Percentiles rank a stretch among this genome's conserved stretches.
These are phyloP conservation scores for Umbelopsis sp. DNA, from an alignment of 192 early-diverging fungal species.

Conservation along the genomic window DNA sequence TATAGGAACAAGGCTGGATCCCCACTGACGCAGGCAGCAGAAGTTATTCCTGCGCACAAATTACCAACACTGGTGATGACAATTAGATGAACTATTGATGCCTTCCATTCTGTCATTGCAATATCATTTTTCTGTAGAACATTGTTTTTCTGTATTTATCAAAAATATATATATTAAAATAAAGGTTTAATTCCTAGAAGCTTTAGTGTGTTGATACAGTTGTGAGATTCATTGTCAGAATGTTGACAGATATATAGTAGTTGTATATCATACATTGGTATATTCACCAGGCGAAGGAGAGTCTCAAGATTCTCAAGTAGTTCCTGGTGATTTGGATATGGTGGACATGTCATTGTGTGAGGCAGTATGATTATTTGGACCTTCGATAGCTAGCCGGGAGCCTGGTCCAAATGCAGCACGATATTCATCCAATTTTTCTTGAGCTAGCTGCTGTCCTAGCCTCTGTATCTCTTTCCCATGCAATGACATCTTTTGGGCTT, in stretches of 20 bases:
- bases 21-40: slow-evolving; percentile 53
- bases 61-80: neutral
- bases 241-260: neutral
- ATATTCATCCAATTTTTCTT: slow-evolving; percentile 42
- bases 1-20: slow-evolving; percentile 62
- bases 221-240: too few species aligned
- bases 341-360: neutral
- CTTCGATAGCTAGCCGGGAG: slow-evolving; percentile 1
- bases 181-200: too few species aligned
- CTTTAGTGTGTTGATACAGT: too few species aligned
- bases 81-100: neutral
- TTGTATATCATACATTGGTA: slow-evolving; percentile 12
- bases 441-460: slow-evolving; percentile 35
- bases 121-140: neutral
- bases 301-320: neutral
- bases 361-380: neutral
- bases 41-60: slow-evolving; percentile 9
- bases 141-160: neutral
- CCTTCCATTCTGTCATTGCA: neutral
- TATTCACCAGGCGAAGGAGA: neutral
- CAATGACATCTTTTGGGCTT: slow-evolving; percentile 35
- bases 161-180: neutral
- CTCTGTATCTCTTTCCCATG: slow-evolving; percentile 39
- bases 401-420: slow-evolving; percentile 21
- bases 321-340: neutral